Conservation (phyloP, 2,329 filamentous ascomycete species). For the Cladosporium sp. region DNA sequence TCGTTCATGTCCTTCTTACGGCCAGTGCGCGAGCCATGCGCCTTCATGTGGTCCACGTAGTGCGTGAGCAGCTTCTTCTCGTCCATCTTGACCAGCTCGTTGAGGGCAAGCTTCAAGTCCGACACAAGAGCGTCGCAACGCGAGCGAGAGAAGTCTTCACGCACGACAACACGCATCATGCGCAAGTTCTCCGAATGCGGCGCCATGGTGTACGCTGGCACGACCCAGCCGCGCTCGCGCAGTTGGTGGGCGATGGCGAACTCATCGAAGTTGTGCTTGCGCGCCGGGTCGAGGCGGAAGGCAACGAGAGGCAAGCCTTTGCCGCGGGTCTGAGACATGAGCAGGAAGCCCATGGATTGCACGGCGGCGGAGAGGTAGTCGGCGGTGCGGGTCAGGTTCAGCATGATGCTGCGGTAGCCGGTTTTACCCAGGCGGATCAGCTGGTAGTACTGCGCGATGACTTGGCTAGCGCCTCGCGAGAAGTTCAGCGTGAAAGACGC, state of each 20-base stretch:
- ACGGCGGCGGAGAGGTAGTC: conserved; percentile 79
- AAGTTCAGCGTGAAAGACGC: conserved; percentile 97
- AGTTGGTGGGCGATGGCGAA: conserved; percentile 70
- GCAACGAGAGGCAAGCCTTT: conserved; percentile 83
- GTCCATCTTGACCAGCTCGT: conserved; percentile 71
- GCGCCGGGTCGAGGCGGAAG: conserved; percentile 65
- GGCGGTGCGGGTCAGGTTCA: conserved; percentile 82
- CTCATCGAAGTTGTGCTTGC: conserved; percentile 53
- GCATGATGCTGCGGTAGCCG: conserved; percentile 90
- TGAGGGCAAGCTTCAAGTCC: conserved; percentile 74
- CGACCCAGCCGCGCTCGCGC: conserved; percentile 83
- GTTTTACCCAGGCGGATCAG: conserved; percentile 90
- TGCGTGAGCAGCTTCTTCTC: conserved; percentile 65
- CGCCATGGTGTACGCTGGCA: conserved; percentile 96
- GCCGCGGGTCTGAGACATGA: conserved; percentile 78
- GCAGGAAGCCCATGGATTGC: conserved; percentile 72
- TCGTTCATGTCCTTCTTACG: conserved; percentile 34
- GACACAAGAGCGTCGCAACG: conserved; percentile 73
- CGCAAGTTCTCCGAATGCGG: conserved; percentile 79
- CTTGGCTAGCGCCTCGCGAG: conserved; percentile 88
- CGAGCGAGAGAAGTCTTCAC: conserved; percentile 83
- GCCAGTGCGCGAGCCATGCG: conserved; percentile 15
- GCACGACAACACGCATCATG: conserved; percentile 86
- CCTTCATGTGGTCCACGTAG: conserved; percentile 43
- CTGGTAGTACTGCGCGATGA: conserved; percentile 97